Base-by-base conservation (phyloP, 345 rosid species). In the Psidium friedrichsthalianum region DNA sequence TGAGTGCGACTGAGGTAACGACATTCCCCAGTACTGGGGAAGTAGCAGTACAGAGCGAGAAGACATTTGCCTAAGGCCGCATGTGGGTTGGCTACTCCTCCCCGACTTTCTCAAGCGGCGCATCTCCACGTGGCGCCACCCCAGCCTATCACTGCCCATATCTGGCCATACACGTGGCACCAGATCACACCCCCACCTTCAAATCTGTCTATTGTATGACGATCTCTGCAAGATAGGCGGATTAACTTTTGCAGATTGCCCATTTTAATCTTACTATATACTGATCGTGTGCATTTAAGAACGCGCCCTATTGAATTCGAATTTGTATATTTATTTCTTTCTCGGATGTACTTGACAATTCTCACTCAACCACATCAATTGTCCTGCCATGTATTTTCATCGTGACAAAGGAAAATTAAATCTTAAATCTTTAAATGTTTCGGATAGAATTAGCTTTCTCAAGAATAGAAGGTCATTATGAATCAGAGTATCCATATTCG, bases 331-430 rank as follows among this genome's bases (percentile, higher is more conserved):
- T 18, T 69, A 0, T 69, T 32, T 18, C 24, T 69, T 69, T 18
- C 22, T 69, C 22, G 0, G 9, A 44, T 8, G 1, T 32, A 8
- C 44, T 8, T 18, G 5, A 16, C 24, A 64, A 2, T 16, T 8
- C 9, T 32, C 6, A 1, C 0, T 64, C 6, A 3, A 8, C 21
- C 3, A 3, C 11, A 16, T 11, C 0, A 1, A 64, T 64, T 64
- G 8, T 0, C 6, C 4, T 32, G 1, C 3, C 9, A 4, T 64
- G 2, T 40, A 69, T 36, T 32, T 32, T 32, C 1, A 4, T 8
- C 47, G 8, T 9, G 0, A 18, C 18, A 36, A 69, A 69, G 12
- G 47, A 18, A 69, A 69, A 8, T 55, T 20, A 55, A 32, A 32
- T 64, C 44, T 64, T 6, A 24, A 64, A 12, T 4, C 21, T 32